phyloP scores from a whole-genome alignment of 163 green algal species.

The Chlamydomonas reinhardtii region DNA sequence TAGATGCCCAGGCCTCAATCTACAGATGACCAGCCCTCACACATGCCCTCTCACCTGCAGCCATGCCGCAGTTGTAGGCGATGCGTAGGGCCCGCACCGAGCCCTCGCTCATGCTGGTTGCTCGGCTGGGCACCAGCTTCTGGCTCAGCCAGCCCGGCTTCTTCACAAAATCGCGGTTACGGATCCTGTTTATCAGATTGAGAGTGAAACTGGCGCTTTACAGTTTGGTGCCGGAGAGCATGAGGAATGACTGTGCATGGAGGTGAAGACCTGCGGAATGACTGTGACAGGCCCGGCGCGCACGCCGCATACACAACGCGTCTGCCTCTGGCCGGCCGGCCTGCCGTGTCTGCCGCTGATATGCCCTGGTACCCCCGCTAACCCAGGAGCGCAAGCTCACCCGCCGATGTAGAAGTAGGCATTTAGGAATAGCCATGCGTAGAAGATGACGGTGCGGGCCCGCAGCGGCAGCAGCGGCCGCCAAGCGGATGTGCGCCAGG shows the following conservation, averaged over 20 bases:
- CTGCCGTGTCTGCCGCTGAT: too few relatives aligned
- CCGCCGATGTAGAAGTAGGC: conserved; percentile 7
- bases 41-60: background rate
- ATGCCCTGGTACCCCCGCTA: too few relatives aligned
- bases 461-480: background rate
- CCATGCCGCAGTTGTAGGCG: conserved; percentile 29
- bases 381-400: background rate
- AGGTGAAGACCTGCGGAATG: too few relatives aligned
- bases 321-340: too few relatives aligned
- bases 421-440: conserved; percentile 16
- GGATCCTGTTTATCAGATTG: conserved; percentile 7
- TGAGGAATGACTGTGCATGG: too few relatives aligned
- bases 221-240: too few relatives aligned
- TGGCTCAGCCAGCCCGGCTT: conserved; percentile 37
- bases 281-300: too few relatives aligned
- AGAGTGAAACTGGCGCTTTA: too few relatives aligned
- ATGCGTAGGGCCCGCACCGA: conserved; percentile 1
- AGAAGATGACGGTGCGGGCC: background rate
- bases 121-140: background rate
- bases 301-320: too few relatives aligned
- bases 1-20: too few relatives aligned
- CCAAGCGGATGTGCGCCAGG: background rate
- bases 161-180: conserved; percentile 4
- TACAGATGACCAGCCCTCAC: too few relatives aligned
- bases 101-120: background rate